These are phyloP conservation scores for Phytopythium helicoides DNA, from an alignment of 352 stramenopile genomes.

Conservation along the genomic window DNA sequence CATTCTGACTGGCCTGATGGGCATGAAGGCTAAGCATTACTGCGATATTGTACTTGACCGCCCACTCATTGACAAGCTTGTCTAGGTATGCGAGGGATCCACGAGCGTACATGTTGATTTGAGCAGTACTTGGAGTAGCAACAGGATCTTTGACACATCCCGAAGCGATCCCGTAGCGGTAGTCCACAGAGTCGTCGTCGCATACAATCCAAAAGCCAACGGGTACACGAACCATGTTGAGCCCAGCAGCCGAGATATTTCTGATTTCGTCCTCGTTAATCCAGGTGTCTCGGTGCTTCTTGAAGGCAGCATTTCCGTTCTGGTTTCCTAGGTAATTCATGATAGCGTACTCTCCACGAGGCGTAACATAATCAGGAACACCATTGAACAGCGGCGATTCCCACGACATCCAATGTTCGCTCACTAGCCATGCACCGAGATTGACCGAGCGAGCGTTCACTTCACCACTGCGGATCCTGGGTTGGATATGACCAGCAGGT, in stretches of 20 bases:
- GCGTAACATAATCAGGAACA: constrained; percentile 6
- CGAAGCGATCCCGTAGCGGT: neutral
- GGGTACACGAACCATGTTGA: constrained; percentile 46
- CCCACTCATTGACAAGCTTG: too few species aligned
- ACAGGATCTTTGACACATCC: neutral
- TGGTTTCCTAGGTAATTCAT: constrained; percentile 20
- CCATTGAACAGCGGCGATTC: constrained; percentile 9
- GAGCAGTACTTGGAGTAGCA: neutral
- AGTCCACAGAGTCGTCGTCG: constrained; percentile 15
- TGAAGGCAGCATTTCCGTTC: constrained; percentile 14
- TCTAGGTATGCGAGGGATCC: constrained; percentile 32
- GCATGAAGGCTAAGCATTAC: too few species aligned
- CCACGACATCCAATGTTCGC: constrained; percentile 26
- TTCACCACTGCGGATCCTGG: constrained; percentile 19
- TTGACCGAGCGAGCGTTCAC: constrained; percentile 20
- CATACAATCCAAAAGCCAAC: constrained; percentile 46
- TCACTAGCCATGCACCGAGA: constrained; percentile 29
- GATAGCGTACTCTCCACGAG: constrained; percentile 20
- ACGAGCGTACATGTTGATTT: constrained; percentile 7
- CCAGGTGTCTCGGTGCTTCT: constrained; percentile 20
- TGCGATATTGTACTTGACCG: too few species aligned
- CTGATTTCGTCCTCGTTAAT: constrained; percentile 24
- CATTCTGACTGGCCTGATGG: too few species aligned
- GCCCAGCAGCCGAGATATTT: constrained; percentile 18
- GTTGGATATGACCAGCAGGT: constrained; percentile 13